These are phyloP conservation scores for Aspergillus cavernicola DNA, from an alignment of 495 filamentous ascomycete genomes.

Conservation along the genomic window DNA sequence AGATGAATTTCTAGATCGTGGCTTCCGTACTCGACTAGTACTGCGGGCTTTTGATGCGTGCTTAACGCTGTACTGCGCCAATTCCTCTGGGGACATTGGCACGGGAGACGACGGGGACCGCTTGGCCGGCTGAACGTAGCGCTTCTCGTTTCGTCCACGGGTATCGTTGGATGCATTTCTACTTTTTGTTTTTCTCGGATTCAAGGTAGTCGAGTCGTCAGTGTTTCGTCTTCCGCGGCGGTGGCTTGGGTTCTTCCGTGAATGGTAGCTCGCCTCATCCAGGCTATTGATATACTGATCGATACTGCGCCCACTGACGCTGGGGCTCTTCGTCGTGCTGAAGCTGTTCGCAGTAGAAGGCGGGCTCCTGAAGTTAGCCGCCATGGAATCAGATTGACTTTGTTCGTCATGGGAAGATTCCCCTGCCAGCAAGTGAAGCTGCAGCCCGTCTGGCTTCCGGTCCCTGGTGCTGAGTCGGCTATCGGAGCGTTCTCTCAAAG, in stretches of 20 bases:
- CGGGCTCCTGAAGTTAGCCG: constrained; percentile 45
- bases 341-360: constrained; percentile 47
- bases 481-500: constrained; percentile 54
- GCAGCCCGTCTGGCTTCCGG: constrained; percentile 77
- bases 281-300: constrained; percentile 88
- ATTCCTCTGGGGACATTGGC: constrained; percentile 86
- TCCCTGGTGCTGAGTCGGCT: constrained; percentile 69
- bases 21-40: constrained; percentile 35
- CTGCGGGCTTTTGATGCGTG: constrained; percentile 37
- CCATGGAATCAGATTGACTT: constrained; percentile 20
- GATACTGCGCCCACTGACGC: constrained; percentile 60
- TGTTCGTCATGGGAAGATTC: constrained; percentile 33
- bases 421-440: constrained; percentile 64
- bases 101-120: constrained; percentile 85
- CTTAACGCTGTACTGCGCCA: constrained; percentile 53
- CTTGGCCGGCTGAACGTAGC: constrained; percentile 77
- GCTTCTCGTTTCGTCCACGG: constrained; percentile 59
- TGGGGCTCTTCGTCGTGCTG: constrained; percentile 47
- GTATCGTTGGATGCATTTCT: constrained; percentile 66
- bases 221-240: constrained; percentile 55
- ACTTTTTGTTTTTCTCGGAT: constrained; percentile 40
- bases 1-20: constrained; percentile 32
- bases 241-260: constrained; percentile 49
- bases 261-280: constrained; percentile 66
- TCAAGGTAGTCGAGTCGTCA: constrained; percentile 46